Percentiles rank a stretch among this genome's conserved stretches.
These are phyloP conservation scores for Solanum hybrid DNA, from an alignment of 305 asterid genomes.

Conservation along the genomic window DNA sequence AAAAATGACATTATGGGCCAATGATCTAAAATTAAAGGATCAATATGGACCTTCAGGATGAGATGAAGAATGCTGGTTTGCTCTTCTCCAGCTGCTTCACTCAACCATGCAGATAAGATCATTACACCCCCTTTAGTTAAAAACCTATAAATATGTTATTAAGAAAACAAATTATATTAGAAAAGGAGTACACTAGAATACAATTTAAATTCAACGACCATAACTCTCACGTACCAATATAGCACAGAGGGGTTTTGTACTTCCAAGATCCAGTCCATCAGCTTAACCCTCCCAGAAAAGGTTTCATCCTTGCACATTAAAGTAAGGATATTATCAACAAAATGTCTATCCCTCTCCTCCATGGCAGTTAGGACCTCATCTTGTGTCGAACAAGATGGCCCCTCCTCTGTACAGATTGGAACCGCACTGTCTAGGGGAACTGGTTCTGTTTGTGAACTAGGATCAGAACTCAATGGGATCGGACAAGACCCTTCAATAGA, in stretches of 20 bases:
- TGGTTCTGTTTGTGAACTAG: constrained; percentile 37
- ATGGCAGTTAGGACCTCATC: constrained; percentile 42
- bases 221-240: constrained; percentile 44
- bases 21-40: constrained; percentile 4
- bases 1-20: constrained; percentile 7
- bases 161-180: constrained; percentile 2
- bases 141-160: constrained; percentile 46
- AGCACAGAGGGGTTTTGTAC: constrained; percentile 58
- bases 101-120: constrained; percentile 91
- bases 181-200: not conserved
- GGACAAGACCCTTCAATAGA: constrained; percentile 31
- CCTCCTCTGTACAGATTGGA: constrained; percentile 48
- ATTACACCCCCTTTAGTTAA: constrained; percentile 75
- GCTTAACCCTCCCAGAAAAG: constrained; percentile 76
- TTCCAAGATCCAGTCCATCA: constrained; percentile 77
- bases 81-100: constrained; percentile 84
- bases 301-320: constrained; percentile 83
- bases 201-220: constrained; percentile 4
- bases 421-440: constrained; percentile 50
- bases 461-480: constrained; percentile 24
- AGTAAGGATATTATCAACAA: constrained; percentile 58
- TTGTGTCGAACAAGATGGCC: constrained; percentile 44
- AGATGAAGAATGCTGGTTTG: constrained; percentile 65
- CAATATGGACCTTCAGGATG: constrained; percentile 53
- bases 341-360: constrained; percentile 51